These are phyloP conservation scores for Yamadazyma paraphyllophila DNA, from an alignment of 805 yeast species.

Conservation along the genomic window DNA sequence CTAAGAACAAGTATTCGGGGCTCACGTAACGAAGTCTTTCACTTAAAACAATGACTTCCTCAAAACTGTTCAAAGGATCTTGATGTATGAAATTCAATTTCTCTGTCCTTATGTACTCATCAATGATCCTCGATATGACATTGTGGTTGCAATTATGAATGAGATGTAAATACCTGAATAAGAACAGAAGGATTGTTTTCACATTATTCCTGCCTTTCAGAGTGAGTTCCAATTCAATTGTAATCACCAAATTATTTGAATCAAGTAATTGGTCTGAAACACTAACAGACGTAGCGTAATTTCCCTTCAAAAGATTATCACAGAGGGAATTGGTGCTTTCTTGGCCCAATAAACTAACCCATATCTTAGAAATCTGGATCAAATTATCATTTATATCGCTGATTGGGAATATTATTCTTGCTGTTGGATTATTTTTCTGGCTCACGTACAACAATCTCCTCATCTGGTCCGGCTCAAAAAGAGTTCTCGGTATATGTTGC, in stretches of 20 bases:
- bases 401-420: constrained; percentile 36
- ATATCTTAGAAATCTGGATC: constrained; percentile 24
- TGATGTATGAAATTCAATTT: constrained; percentile 41
- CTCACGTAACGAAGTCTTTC: constrained; percentile 30
- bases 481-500: neutral
- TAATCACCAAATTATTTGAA: constrained; percentile 36
- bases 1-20: constrained; percentile 11
- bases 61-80: constrained; percentile 34
- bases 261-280: constrained; percentile 44
- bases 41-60: constrained; percentile 46
- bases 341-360: constrained; percentile 64
- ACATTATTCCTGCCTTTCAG: constrained; percentile 42
- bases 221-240: constrained; percentile 51
- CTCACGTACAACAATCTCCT: constrained; percentile 36
- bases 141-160: constrained; percentile 12
- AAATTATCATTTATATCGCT: constrained; percentile 9
- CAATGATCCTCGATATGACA: constrained; percentile 39
- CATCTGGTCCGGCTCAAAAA: neutral
- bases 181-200: constrained; percentile 25
- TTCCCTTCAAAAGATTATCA: constrained; percentile 28
- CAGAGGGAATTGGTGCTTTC: constrained; percentile 55
- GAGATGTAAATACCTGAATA: constrained; percentile 22
- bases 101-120: constrained; percentile 49
- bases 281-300: constrained; percentile 33
- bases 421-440: constrained; percentile 29